Base-by-base conservation (phyloP, 352 stramenopile species). In the Globisporangium polare region DNA sequence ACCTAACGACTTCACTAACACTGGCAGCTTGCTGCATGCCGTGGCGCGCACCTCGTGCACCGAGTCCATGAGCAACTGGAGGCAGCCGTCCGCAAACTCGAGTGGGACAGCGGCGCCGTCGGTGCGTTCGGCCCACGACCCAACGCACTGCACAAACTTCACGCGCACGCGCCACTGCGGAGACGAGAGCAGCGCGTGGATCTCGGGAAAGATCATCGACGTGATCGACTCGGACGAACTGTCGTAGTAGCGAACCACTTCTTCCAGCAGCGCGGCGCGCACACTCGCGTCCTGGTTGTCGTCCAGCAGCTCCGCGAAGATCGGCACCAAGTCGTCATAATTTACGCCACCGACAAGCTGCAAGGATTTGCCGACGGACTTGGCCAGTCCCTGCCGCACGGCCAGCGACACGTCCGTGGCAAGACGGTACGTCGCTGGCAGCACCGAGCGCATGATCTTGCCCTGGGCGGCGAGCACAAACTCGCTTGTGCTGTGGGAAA, bases 71-170 rank as follows among this genome's bases (percentile, higher is more conserved):
- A 94, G 67, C 53, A 96, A 62, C 15, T 83, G 72, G 24, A 96
- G 67, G 20, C 77, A 92, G 1, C 78, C 74, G 65, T 89, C 77
- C 13, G 86, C 83, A 68, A 93, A 91, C 33, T 91, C 80, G 3
- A 74, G 42, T 31, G 83, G 80, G 13, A 92, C 71, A 45, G 69
- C 53, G 8, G 76, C 71, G 4, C 78, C 78, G 56, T 92, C 81
- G 0, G 74, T 70, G 52, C 83, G 83, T 55, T 88, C 83, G 5
- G 82, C 80, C 85, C 85, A 96, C 5, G 86, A 82, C 46, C 74
- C 82, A 41, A 96, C 81, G 53, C 87, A 92, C 66, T 96, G 77
- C 41, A 93, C 83, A 71, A 89, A 94, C 53, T 93, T 92, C 24
- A 96, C 78, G 20, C 87, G 87, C 22, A 93, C 80, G 53, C 87